Evolutionary conservation across 2,329 filamentous ascomycete genomes (phyloP), one percentile per base, ranked within the genome.

Genomic region (Pseudocercospora vitis): DNA sequence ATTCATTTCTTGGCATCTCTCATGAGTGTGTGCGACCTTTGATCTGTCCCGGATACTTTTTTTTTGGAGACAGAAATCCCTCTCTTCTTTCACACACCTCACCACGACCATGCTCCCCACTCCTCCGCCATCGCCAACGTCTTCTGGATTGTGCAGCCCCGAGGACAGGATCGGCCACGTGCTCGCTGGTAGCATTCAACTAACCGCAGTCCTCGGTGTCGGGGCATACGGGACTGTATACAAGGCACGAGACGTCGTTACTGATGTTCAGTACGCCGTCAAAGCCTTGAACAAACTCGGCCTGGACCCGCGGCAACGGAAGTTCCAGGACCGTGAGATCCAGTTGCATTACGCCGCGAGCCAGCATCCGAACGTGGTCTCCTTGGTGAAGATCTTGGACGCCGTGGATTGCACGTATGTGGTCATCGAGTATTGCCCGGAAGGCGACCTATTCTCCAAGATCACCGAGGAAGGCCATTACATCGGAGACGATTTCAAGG

Each of bases 171-270:
- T 97, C 78, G 91, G 92, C 72, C 84, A 86, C 64, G 80, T 92
- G 63, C 81, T 97, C 62, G 89, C 89, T 65, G 87, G 87, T 70
- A 85, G 88, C 70, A 81, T 96, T 64, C 86, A 92, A 76, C 78
- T 97, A 67, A 89, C 85, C 60, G 83, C 85, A 58, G 89, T 97
- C 65, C 81, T 97, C 58, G 94, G 94, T 61, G 89, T 92, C 47
- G 94, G 94, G 64, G 94, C 94, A 53, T 99, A 99, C 74, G 94
- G 94, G 61, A 91, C 96, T 35, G 94, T 99, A 21, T 97, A 97
- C 77, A 84, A 86, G 61, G 91, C 91, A 67, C 79, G 88, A 74
- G 91, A 94, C 75, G 83, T 92, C 70, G 86, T 86, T 70, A 92
- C 85, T 63, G 83, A 87, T 70, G 81, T 85, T 54, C 85, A 84